These are phyloP conservation scores for Amphicarpaea edgeworthii DNA, from an alignment of 306 rosid genomes.

Conservation along the genomic window DNA sequence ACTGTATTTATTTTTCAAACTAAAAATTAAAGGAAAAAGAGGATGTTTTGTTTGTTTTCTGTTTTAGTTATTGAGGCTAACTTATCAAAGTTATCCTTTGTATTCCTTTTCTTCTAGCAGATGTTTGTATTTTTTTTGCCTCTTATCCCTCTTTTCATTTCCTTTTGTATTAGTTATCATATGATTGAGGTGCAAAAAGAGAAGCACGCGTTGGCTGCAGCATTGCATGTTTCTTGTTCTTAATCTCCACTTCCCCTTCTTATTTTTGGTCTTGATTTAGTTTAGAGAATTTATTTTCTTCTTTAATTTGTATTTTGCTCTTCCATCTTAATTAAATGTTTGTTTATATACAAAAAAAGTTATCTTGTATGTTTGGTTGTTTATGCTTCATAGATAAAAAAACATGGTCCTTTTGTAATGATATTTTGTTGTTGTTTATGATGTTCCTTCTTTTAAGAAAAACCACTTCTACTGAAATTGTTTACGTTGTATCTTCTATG, in stretches of 20 bases:
- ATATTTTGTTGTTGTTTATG: constrained; percentile 31
- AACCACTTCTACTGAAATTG: constrained; percentile 37
- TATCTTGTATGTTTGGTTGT: background rate
- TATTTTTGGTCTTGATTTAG: background rate
- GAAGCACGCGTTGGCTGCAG: background rate
- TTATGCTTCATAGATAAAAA: constrained; percentile 33
- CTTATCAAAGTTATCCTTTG: constrained; percentile 5
- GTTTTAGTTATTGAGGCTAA: constrained; percentile 33
- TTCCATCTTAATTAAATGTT: background rate
- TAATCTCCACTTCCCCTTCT: background rate
- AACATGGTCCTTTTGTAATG: constrained; percentile 29
- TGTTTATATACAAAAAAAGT: background rate
- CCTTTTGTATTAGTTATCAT: constrained; percentile 23
- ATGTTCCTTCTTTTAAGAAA: constrained; percentile 8
- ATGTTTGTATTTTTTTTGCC: constrained; percentile 20
- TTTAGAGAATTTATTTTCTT: background rate
- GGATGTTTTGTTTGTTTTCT: constrained; percentile 29
- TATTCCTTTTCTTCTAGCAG: constrained; percentile 3
- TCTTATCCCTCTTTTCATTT: constrained; percentile 27
- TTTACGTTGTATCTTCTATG: constrained; percentile 49
- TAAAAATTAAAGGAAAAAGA: background rate
- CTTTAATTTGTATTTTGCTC: background rate
- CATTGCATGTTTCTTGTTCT: background rate
- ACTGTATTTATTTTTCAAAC: background rate
- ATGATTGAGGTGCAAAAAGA: constrained; percentile 1